Evolutionary conservation across 345 rosid genomes (phyloP).

Genomic region (Rhizophora mangle): DNA sequence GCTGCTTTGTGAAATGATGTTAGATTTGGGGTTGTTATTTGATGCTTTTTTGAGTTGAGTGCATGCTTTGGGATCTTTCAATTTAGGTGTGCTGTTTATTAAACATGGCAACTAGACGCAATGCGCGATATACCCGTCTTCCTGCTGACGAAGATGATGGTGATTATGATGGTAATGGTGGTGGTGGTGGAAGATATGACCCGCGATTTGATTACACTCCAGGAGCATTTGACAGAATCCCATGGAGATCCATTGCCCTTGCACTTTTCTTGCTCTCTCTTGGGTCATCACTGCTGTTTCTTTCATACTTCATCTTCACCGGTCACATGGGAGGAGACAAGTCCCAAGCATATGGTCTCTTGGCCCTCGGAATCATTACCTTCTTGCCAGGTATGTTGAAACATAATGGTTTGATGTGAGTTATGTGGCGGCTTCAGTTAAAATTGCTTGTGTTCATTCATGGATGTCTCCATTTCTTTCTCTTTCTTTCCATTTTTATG

Average conservation of each 20-base stretch:
- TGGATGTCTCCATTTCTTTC: too few relatives aligned
- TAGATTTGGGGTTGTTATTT: too few relatives aligned
- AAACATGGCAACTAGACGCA: constrained; percentile 60
- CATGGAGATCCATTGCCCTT: constrained; percentile 78
- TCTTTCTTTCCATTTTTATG: too few relatives aligned
- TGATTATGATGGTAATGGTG: constrained; percentile 29
- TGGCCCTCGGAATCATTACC: constrained; percentile 69
- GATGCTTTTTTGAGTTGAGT: neutral
- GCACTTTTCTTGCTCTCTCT: constrained; percentile 66
- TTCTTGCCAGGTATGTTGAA: constrained; percentile 71
- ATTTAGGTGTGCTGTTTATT: neutral
- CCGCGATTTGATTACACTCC: constrained; percentile 76
- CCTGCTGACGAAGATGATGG: constrained; percentile 55
- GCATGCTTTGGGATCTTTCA: neutral
- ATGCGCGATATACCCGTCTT: constrained; percentile 50
- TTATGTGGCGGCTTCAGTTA: neutral
- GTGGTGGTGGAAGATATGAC: constrained; percentile 37
- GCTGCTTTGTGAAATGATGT: too few relatives aligned
- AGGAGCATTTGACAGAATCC: constrained; percentile 54
- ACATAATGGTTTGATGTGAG: neutral
- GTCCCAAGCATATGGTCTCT: constrained; percentile 77
- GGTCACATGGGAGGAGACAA: constrained; percentile 90
- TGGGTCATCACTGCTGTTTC: constrained; percentile 66
- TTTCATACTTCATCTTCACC: constrained; percentile 61
- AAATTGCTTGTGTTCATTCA: neutral